Evolutionary conservation across 495 filamentous ascomycete genomes (phyloP).

Genomic region (Penicillium steckii): DNA sequence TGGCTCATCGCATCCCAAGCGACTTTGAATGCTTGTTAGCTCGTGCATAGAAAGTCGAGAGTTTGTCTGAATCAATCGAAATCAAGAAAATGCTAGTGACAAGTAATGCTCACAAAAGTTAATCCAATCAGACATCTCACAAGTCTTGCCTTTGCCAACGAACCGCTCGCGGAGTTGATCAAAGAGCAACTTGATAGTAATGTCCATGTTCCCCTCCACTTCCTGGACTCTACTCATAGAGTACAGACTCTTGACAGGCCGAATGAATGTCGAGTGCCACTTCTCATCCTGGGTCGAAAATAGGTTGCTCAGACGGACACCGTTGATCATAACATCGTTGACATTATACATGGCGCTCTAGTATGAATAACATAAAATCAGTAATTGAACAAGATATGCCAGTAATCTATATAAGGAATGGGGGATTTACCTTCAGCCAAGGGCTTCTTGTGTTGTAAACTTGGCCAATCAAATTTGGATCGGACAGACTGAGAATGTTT

Average conservation of each 20-base stretch:
- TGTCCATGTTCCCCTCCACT: conserved; percentile 25
- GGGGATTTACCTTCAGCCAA: conserved; percentile 29
- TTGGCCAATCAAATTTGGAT: conserved; percentile 30
- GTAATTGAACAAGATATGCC: no score
- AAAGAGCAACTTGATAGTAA: conserved; percentile 24
- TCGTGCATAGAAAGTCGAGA: no score
- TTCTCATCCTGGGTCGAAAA: conserved; percentile 30
- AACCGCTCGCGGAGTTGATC: conserved; percentile 24
- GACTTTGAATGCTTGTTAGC: conserved; percentile 18
- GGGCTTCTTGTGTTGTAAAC: conserved; percentile 32
- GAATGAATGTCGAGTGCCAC: conserved; percentile 29
- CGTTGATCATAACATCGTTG: conserved; percentile 25
- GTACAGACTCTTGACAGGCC: conserved; percentile 25
- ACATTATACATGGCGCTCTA: conserved; percentile 31
- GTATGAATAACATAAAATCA: neutral
- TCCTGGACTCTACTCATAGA: conserved; percentile 31
- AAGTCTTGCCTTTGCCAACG: conserved; percentile 8
- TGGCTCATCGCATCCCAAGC: conserved; percentile 39
- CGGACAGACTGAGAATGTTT: conserved; percentile 35
- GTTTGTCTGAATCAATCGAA: no score
- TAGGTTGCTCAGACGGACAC: conserved; percentile 23
- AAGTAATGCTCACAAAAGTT: conserved; percentile 19
- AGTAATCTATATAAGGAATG: neutral
- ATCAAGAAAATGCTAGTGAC: no score
- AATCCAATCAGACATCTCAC: conserved; percentile 23